Evolutionary conservation across 2,329 filamentous ascomycete species (phyloP).

Genomic region (Teratosphaeria pseudoeucalypti): DNA sequence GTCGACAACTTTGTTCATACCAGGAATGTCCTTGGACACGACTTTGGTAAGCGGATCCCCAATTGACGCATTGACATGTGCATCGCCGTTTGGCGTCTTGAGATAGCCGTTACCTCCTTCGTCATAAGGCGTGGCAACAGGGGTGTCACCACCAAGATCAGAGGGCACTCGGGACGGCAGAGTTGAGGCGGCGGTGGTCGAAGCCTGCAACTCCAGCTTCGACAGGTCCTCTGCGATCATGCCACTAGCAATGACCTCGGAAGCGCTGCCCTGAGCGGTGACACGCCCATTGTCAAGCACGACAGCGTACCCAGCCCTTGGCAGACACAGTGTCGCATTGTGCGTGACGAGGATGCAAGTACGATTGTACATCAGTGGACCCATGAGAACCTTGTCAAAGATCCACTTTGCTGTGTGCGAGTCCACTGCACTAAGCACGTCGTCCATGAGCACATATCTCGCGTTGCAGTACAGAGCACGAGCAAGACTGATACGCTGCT

Average conservation of each 20-base stretch:
- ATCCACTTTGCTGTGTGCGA: conserved; percentile 98
- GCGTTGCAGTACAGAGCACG: conserved; percentile 94
- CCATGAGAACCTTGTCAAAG: conserved; percentile 83
- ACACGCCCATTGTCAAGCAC: conserved; percentile 81
- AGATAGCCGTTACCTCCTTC: conserved; percentile 35
- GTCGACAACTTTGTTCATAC: conserved; percentile 27
- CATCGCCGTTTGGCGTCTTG: conserved; percentile 27
- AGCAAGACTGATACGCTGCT: conserved; percentile 94
- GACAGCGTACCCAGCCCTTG: conserved; percentile 69
- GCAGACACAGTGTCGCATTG: conserved; percentile 80
- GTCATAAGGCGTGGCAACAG: conserved; percentile 16
- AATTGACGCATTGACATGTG: conserved; percentile 20
- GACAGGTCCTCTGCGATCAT: conserved; percentile 77
- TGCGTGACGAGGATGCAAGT: conserved; percentile 95
- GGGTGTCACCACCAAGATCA: conserved; percentile 51
- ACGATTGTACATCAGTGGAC: conserved; percentile 74
- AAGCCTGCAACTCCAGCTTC: conserved; percentile 49
- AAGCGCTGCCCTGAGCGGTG: conserved; percentile 61
- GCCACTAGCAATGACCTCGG: conserved; percentile 74
- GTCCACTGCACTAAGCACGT: conserved; percentile 92
- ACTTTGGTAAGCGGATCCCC: conserved; percentile 39
- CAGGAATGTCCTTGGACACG: conserved; percentile 28
- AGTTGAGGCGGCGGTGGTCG: conserved; percentile 55
- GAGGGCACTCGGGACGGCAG: conserved; percentile 71
- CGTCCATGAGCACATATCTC: conserved; percentile 80